Conservation (phyloP, 1,139 yeast genomes). For the Blastobotrys persicus region DNA sequence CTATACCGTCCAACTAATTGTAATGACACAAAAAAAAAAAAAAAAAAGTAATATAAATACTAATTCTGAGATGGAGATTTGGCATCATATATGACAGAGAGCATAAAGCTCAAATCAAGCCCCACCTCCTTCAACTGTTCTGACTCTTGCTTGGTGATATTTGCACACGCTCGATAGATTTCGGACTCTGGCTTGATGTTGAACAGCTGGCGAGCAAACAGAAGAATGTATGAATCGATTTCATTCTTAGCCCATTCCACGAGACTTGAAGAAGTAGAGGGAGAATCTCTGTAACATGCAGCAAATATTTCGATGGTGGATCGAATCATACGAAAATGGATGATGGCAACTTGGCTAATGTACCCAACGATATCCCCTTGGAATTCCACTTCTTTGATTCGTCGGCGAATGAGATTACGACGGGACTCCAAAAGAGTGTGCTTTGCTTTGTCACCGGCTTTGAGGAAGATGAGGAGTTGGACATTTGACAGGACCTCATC, state of each 20-base stretch:
- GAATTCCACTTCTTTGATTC: slow-evolving; percentile 50
- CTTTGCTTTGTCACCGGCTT: slow-evolving; percentile 48
- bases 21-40: too few species aligned
- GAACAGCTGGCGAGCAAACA: slow-evolving; percentile 65
- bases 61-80: too few species aligned
- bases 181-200: slow-evolving; percentile 56
- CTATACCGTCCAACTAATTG: too few species aligned
- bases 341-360: slow-evolving; percentile 57
- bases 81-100: slow-evolving; percentile 15
- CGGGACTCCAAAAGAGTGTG: slow-evolving; percentile 48
- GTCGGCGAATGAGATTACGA: slow-evolving; percentile 44
- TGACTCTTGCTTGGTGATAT: slow-evolving; percentile 58
- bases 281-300: slow-evolving; percentile 42
- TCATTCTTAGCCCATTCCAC: slow-evolving; percentile 72
- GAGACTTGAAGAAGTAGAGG: slow-evolving; percentile 41
- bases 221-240: slow-evolving; percentile 56
- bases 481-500: slow-evolving; percentile 35
- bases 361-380: slow-evolving; percentile 57
- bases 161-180: slow-evolving; percentile 50
- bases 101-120: slow-evolving; percentile 60
- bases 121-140: slow-evolving; percentile 64
- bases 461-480: slow-evolving; percentile 43
- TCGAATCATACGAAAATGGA: slow-evolving; percentile 54
- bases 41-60: slow-evolving; percentile 2
- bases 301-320: slow-evolving; percentile 49